phyloP scores from a whole-genome alignment of 345 rosid genomes.

The Populus simonii region DNA sequence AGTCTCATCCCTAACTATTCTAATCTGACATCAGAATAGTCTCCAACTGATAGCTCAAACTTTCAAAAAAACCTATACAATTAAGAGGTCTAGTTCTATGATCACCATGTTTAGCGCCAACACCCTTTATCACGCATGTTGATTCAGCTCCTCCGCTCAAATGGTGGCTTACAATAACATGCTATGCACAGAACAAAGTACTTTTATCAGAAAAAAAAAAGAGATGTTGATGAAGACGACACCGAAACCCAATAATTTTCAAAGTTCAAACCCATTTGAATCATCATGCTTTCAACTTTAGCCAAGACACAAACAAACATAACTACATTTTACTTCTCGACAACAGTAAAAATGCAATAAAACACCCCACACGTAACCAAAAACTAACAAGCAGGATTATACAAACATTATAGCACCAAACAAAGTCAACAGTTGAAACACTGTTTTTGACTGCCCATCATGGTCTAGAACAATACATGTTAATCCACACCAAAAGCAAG shows the following conservation, averaged over 20 bases:
- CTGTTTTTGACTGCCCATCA: not conserved
- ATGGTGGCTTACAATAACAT: not conserved
- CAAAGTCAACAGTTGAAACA: not conserved
- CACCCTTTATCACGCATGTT: not conserved
- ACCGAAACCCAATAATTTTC: not conserved
- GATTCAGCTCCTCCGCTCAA: not conserved
- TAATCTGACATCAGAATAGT: not conserved
- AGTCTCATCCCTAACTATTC: not conserved
- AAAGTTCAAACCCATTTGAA: not conserved
- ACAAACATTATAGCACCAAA: not conserved
- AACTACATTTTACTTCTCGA: not conserved
- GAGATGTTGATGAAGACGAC: not conserved
- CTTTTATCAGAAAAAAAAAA: not conserved
- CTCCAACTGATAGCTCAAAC: not conserved
- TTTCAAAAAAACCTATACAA: not conserved
- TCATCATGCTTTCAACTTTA: not conserved
- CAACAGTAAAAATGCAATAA: not conserved
- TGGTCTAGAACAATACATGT: not conserved
- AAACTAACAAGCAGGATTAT: not conserved
- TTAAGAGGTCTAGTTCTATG: no score
- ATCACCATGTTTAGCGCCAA: no score
- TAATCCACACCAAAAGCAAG: not conserved
- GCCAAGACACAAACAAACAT: not conserved
- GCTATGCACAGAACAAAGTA: not conserved
- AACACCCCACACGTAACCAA: not conserved